A percentile compares a stretch with the other conserved stretches of the same genome.
phyloP scores from a whole-genome alignment of 176 grass and related monocot species.

The Lolium perenne region DNA sequence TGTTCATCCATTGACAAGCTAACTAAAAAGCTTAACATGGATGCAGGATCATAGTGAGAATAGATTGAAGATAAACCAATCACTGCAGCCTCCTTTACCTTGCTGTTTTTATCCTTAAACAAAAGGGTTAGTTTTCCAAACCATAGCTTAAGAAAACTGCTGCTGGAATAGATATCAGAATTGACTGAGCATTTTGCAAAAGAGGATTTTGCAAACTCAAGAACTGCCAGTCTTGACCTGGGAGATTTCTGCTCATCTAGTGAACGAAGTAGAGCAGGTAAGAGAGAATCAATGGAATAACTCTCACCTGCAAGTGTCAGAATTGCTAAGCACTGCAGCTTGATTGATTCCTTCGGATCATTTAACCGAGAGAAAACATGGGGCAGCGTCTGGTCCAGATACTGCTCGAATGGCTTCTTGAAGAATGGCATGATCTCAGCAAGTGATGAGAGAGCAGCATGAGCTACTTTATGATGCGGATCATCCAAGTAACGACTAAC shows the following conservation, averaged over 20 bases:
- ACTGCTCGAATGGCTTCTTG: conserved; percentile 87
- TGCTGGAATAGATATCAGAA: conserved; percentile 65
- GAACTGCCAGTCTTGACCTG: conserved; percentile 72
- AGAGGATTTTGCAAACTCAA: conserved; percentile 91
- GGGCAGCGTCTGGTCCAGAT: conserved; percentile 83
- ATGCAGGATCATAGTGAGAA: conserved; percentile 71
- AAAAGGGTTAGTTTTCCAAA: conserved; percentile 74
- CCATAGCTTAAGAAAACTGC: conserved; percentile 90
- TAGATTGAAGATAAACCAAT: conserved; percentile 81
- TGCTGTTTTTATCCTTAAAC: conserved; percentile 81
- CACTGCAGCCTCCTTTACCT: conserved; percentile 73
- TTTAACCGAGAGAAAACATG: conserved; percentile 88
- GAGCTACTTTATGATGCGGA: conserved; percentile 96
- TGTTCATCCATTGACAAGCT: conserved; percentile 87
- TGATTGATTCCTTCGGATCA: conserved; percentile 86
- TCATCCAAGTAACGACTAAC: conserved; percentile 88
- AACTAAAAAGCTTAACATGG: conserved; percentile 77
- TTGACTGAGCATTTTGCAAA: conserved; percentile 76
- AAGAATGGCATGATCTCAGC: conserved; percentile 78
- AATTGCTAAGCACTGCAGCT: conserved; percentile 66
- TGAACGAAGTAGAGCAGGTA: conserved; percentile 83
- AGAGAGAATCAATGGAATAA: conserved; percentile 84
- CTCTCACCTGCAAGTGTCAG: conserved; percentile 72
- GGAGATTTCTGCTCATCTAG: conserved; percentile 92
- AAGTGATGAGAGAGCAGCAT: conserved; percentile 78